Evolutionary conservation across 2,329 filamentous ascomycete genomes (phyloP).

Genomic region (Coniochaeta hoffmannii): DNA sequence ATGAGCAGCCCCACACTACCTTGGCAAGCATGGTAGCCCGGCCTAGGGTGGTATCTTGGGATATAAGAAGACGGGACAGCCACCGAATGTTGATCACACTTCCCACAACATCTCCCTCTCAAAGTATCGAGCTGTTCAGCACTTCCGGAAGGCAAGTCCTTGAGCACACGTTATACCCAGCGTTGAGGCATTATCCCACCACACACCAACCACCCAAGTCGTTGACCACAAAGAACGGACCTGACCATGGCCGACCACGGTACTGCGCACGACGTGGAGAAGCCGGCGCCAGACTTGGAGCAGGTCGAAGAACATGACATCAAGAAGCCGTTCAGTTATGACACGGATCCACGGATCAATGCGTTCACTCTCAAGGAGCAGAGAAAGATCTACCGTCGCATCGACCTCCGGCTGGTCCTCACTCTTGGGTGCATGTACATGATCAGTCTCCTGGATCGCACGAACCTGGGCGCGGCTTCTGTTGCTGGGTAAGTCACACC

Average conservation of each 20-base stretch:
- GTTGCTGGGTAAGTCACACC: slow-evolving; percentile 20
- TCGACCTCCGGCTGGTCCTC: slow-evolving; percentile 16
- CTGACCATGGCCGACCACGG: slow-evolving; percentile 3
- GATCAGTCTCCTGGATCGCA: slow-evolving; percentile 46
- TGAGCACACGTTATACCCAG: neutral
- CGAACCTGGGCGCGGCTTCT: slow-evolving; percentile 41
- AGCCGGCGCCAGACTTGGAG: slow-evolving; percentile 3
- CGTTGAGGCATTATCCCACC: neutral
- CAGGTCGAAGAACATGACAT: slow-evolving; percentile 3
- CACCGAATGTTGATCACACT: neutral
- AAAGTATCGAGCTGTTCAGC: neutral
- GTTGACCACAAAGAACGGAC: neutral
- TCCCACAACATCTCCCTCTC: neutral
- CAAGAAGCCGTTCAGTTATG: slow-evolving; percentile 3
- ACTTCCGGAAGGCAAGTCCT: too few relatives aligned
- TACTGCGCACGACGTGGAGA: neutral
- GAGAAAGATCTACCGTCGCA: slow-evolving; percentile 1
- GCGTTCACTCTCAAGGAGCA: slow-evolving; percentile 3
- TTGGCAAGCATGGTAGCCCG: too few relatives aligned
- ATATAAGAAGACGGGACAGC: neutral
- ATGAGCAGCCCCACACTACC: neutral
- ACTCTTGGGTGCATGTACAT: slow-evolving; percentile 47
- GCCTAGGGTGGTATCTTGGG: neutral
- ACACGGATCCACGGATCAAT: slow-evolving; percentile 4
- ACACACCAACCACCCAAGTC: neutral